Conservation (phyloP, 495 filamentous ascomycete genomes). For the Annulohypoxylon moriforme region DNA sequence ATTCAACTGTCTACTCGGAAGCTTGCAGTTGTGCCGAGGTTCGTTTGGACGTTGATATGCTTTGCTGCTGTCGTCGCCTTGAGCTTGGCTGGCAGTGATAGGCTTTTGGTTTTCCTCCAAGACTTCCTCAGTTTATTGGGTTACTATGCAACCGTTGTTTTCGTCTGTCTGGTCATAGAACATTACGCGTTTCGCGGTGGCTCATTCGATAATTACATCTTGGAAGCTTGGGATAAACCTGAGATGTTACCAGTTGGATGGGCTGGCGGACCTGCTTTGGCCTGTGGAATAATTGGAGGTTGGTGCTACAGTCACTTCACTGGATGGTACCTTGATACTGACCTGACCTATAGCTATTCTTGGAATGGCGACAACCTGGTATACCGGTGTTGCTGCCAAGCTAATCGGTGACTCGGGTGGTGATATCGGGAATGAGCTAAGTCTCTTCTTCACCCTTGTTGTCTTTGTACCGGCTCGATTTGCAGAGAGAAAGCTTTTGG, state of each 20-base stretch:
- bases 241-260: constrained; percentile 59
- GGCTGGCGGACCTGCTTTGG: constrained; percentile 59
- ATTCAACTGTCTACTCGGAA: constrained; percentile 55
- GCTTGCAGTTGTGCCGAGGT: constrained; percentile 57
- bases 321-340: constrained; percentile 11
- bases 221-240: constrained; percentile 63
- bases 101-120: constrained; percentile 57
- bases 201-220: constrained; percentile 57
- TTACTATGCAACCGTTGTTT: constrained; percentile 70
- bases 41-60: constrained; percentile 60
- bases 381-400: constrained; percentile 61
- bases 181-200: constrained; percentile 67
- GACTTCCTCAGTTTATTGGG: constrained; percentile 69
- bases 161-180: constrained; percentile 68
- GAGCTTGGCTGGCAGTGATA: constrained; percentile 59
- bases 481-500: constrained; percentile 31
- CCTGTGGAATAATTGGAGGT: constrained; percentile 58
- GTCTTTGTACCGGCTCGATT: constrained; percentile 50
- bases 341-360: constrained; percentile 46
- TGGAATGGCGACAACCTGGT: constrained; percentile 65
- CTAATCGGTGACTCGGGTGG: constrained; percentile 61
- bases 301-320: not conserved
- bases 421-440: constrained; percentile 68
- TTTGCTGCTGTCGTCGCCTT: constrained; percentile 56
- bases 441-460: constrained; percentile 59